A percentile compares a stretch with the other conserved stretches of the same genome.
These are phyloP conservation scores for Phyllosticta ampelicida DNA, from an alignment of 2,329 filamentous ascomycete species.

Conservation along the genomic window DNA sequence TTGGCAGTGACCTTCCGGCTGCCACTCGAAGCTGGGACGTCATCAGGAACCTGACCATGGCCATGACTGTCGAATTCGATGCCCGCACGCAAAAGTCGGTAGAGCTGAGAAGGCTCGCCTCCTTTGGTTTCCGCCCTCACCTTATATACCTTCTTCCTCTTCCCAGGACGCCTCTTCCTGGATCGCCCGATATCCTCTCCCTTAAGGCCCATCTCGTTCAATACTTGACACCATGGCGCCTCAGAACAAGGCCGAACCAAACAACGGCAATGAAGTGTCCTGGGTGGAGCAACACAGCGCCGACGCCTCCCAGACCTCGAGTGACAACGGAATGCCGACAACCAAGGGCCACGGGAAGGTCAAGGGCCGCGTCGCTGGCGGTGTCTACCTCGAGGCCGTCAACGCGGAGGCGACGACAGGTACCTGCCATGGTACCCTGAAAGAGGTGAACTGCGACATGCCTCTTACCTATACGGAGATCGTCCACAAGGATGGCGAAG, in stretches of 20 bases:
- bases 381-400: slow-evolving; percentile 25
- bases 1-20: slow-evolving; percentile 1
- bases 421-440: slow-evolving; percentile 25
- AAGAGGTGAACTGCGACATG: slow-evolving; percentile 38
- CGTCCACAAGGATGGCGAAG: slow-evolving; percentile 32
- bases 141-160: slow-evolving; percentile 5
- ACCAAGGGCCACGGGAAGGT: not conserved
- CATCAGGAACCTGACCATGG: slow-evolving; percentile 4
- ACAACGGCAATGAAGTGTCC: slow-evolving; percentile 7
- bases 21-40: slow-evolving; percentile 9
- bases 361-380: slow-evolving; percentile 30
- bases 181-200: not conserved
- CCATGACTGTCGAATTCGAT: slow-evolving; percentile 4
- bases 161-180: not conserved
- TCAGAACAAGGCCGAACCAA: not conserved
- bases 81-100: not conserved
- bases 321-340: not conserved
- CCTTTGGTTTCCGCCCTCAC: not conserved
- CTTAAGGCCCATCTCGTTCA: not conserved
- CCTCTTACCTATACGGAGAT: slow-evolving; percentile 37
- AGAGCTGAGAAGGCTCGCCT: not conserved
- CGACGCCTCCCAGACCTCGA: slow-evolving; percentile 6
- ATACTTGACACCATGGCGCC: slow-evolving; percentile 3
- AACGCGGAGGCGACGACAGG: slow-evolving; percentile 15
- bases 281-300: slow-evolving; percentile 4